phyloP scores from a whole-genome alignment of 495 filamentous ascomycete genomes.

The Cetradonia linearis region DNA sequence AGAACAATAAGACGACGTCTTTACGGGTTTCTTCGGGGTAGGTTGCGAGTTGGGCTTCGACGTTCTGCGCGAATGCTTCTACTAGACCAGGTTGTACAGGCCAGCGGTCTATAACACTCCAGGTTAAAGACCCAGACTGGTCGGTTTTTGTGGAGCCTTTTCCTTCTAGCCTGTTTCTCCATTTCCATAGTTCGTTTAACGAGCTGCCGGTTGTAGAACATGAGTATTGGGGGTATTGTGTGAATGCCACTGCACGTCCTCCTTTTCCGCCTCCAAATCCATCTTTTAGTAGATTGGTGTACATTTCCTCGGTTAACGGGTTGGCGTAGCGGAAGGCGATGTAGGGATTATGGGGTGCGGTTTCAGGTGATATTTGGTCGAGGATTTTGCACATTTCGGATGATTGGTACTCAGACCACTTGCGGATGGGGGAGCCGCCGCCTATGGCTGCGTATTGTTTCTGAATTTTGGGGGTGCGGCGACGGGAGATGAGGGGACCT shows the following conservation, averaged over 20 bases:
- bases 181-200: conserved; percentile 95
- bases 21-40: conserved; percentile 72
- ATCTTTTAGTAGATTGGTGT: conserved; percentile 67
- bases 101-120: conserved; percentile 99
- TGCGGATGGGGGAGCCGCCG: conserved; percentile 91
- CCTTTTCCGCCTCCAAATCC: conserved; percentile 81
- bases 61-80: conserved; percentile 81
- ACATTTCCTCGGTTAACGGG: conserved; percentile 90
- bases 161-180: conserved; percentile 78
- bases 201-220: conserved; percentile 96
- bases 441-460: conserved; percentile 93
- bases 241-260: conserved; percentile 90
- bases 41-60: conserved; percentile 67
- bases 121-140: conserved; percentile 61
- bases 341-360: conserved; percentile 95
- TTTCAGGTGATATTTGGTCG: conserved; percentile 79
- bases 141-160: conserved; percentile 46
- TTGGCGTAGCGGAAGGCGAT: conserved; percentile 97
- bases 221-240: conserved; percentile 98
- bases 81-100: conserved; percentile 82
- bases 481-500: conserved; percentile 71
- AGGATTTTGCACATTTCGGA: conserved; percentile 92
- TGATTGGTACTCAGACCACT: conserved; percentile 93
- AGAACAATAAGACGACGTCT: conserved; percentile 80
- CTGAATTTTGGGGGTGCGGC: conserved; percentile 89